Evolutionary conservation across 1,139 yeast genomes (phyloP).

Genomic region (Kurtzmaniella quercitrusa): DNA sequence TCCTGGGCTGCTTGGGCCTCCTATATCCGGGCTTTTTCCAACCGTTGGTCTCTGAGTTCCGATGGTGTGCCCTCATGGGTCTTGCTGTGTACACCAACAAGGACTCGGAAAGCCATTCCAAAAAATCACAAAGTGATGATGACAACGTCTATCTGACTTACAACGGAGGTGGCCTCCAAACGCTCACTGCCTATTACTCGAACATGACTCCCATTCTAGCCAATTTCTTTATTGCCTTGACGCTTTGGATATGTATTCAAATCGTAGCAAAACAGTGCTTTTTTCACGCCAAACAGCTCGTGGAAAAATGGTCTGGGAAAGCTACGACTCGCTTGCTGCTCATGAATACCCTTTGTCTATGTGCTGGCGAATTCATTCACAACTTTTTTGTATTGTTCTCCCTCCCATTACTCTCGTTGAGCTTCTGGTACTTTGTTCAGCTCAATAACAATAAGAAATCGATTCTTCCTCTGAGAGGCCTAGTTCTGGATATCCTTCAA

Average conservation of each 20-base stretch:
- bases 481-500: not conserved
- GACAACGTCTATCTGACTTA: constrained; percentile 36
- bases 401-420: constrained; percentile 42
- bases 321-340: not conserved
- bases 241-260: constrained; percentile 25
- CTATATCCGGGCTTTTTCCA: constrained; percentile 64
- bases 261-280: constrained; percentile 20
- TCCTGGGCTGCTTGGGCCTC: constrained; percentile 52
- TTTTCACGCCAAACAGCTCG: constrained; percentile 14
- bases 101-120: not conserved
- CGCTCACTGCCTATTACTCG: constrained; percentile 26
- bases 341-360: constrained; percentile 14
- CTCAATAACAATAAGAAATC: constrained; percentile 12
- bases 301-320: constrained; percentile 11
- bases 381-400: constrained; percentile 35
- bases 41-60: constrained; percentile 42
- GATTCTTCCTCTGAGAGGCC: constrained; percentile 4
- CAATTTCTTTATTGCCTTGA: constrained; percentile 34
- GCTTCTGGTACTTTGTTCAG: constrained; percentile 30
- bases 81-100: constrained; percentile 12
- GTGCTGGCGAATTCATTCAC: constrained; percentile 30
- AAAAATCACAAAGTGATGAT: not conserved
- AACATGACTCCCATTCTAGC: constrained; percentile 35
- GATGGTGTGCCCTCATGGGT: constrained; percentile 38
- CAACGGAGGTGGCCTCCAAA: constrained; percentile 28